Conservation (phyloP, 2,329 filamentous ascomycete species). For the Epichloe amarillans region DNA sequence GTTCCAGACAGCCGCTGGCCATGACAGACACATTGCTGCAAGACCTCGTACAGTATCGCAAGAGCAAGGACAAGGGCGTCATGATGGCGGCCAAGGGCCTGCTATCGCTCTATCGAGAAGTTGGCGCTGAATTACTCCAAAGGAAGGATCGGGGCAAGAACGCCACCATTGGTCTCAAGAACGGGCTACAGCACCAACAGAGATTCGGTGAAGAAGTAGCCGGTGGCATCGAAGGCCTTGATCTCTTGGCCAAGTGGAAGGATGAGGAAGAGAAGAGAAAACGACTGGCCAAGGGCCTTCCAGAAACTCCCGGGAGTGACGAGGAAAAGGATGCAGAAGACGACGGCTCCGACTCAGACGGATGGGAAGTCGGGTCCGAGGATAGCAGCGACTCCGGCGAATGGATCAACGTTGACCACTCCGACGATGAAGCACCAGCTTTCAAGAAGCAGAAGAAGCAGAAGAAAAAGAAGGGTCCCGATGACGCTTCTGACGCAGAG, state of each 20-base stretch:
- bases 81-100: constrained; percentile 96
- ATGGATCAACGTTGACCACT: constrained; percentile 87
- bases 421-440: constrained; percentile 59
- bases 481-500: too few species aligned
- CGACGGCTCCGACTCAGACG: constrained; percentile 38
- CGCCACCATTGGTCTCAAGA: constrained; percentile 68
- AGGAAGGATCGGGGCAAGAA: constrained; percentile 87
- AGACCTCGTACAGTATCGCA: constrained; percentile 88
- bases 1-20: constrained; percentile 80
- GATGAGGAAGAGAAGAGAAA: constrained; percentile 72
- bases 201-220: constrained; percentile 71
- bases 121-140: constrained; percentile 76
- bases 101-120: constrained; percentile 79
- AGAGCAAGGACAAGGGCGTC: constrained; percentile 97
- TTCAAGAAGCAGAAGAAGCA: constrained; percentile 32
- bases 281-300: constrained; percentile 53
- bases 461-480: background rate
- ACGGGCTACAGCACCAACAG: constrained; percentile 60
- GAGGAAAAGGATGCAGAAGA: constrained; percentile 49
- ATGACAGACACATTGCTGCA: constrained; percentile 95
- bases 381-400: constrained; percentile 62
- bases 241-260: constrained; percentile 86
- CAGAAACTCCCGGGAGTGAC: constrained; percentile 47
- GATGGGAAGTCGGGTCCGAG: constrained; percentile 48
- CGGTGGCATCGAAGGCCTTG: constrained; percentile 82